These are phyloP conservation scores for Leptomonas pyrrhocoris DNA, from an alignment of 208 protist genomes.

Conservation along the genomic window DNA sequence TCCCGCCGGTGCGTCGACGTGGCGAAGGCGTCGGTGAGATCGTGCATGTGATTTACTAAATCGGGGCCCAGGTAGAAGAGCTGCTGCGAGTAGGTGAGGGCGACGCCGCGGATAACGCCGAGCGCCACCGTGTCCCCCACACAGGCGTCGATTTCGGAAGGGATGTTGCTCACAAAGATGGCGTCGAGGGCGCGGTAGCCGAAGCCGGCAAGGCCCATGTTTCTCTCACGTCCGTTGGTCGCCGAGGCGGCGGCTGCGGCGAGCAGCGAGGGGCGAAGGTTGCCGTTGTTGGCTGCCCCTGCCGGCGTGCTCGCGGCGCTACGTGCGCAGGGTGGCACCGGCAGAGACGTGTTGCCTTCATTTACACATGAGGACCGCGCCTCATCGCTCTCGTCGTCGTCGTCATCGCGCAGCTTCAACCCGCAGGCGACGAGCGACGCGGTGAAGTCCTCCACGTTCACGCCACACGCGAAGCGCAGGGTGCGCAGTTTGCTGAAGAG, in stretches of 20 bases:
- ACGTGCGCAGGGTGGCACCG: slow-evolving; percentile 14
- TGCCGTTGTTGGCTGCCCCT: background rate
- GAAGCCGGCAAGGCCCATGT: slow-evolving; percentile 56
- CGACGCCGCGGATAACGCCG: slow-evolving; percentile 68
- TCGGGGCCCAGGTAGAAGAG: slow-evolving; percentile 51
- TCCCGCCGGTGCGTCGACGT: slow-evolving; percentile 58
- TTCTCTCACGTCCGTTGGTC: slow-evolving; percentile 21
- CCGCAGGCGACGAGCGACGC: slow-evolving; percentile 77
- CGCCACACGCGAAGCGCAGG: slow-evolving; percentile 45
- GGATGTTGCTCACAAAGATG: slow-evolving; percentile 61
- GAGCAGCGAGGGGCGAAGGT: background rate
- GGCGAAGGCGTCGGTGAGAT: slow-evolving; percentile 76
- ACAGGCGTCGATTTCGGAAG: slow-evolving; percentile 57
- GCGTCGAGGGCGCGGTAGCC: slow-evolving; percentile 61
- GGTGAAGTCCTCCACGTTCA: slow-evolving; percentile 75
- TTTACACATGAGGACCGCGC: background rate
- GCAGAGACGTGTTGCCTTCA: background rate
- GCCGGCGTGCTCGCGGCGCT: slow-evolving; percentile 16
- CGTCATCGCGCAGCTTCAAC: slow-evolving; percentile 58
- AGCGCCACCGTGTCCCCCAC: slow-evolving; percentile 62
- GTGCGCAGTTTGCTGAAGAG: slow-evolving; percentile 48
- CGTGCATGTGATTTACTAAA: slow-evolving; percentile 69
- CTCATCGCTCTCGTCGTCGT: slow-evolving; percentile 28
- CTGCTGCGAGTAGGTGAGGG: slow-evolving; percentile 54
- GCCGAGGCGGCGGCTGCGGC: background rate